Percentiles rank a stretch among this genome's conserved stretches.
Evolutionary conservation across 148 eudicot genomes (phyloP).

Genomic region (Mesembryanthemum crystallinum): DNA sequence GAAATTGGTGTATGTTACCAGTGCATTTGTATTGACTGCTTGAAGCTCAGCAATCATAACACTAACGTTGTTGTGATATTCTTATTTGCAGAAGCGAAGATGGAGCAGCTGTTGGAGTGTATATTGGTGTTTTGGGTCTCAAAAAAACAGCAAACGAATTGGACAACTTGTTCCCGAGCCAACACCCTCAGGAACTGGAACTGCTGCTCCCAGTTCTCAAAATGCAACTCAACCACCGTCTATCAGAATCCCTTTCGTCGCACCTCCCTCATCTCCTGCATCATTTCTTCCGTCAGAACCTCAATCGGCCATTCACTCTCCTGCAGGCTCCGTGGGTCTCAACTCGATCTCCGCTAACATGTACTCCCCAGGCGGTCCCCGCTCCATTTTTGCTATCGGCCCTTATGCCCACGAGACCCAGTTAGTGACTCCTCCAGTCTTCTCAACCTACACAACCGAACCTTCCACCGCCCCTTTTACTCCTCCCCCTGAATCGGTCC

Average conservation of each 20-base stretch:
- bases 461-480: constrained; percentile 96
- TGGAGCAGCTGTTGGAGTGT: constrained; percentile 74
- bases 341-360: constrained; percentile 54
- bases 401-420: constrained; percentile 97
- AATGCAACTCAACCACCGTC: constrained; percentile 43
- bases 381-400: constrained; percentile 78
- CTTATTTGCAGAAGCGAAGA: constrained; percentile 64
- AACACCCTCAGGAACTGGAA: constrained; percentile 27
- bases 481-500: constrained; percentile 93
- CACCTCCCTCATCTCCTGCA: constrained; percentile 98
- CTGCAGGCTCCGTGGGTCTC: constrained; percentile 54
- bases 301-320: constrained; percentile 78
- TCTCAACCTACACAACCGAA: constrained; percentile 89
- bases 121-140: constrained; percentile 74
- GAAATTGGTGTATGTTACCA: too few species aligned
- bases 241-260: constrained; percentile 55
- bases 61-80: not conserved
- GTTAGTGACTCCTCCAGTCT: constrained; percentile 88
- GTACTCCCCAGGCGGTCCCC: constrained; percentile 87
- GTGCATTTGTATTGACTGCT: too few species aligned
- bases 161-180: constrained; percentile 80
- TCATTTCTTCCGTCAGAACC: constrained; percentile 91
- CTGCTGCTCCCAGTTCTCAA: constrained; percentile 35
- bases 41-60: not conserved
- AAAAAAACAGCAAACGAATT: constrained; percentile 55